phyloP scores from a whole-genome alignment of 1,139 yeast genomes.

The Protomyces macrosporus region DNA sequence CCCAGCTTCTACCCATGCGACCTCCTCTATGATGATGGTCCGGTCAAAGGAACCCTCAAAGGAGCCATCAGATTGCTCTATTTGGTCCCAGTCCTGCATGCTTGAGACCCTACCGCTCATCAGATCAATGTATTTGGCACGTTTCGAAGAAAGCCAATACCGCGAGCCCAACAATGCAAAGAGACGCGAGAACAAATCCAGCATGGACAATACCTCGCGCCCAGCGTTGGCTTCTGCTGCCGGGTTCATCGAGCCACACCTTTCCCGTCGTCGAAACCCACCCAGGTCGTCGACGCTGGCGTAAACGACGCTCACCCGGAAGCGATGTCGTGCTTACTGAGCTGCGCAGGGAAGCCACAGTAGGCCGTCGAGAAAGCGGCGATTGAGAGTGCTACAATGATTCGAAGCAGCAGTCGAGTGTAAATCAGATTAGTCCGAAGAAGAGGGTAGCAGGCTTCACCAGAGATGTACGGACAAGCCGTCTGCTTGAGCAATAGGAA shows the following conservation, averaged over 20 bases:
- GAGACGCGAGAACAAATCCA: background rate
- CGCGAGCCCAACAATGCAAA: slow-evolving; percentile 8
- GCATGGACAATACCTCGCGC: slow-evolving; percentile 4
- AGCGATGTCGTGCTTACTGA: background rate
- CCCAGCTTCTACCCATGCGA: slow-evolving; percentile 29
- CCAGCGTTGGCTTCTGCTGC: slow-evolving; percentile 3
- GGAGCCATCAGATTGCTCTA: slow-evolving; percentile 29
- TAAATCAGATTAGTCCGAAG: too few species aligned
- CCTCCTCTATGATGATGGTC: slow-evolving; percentile 23
- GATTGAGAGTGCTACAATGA: too few species aligned
- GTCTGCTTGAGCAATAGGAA: too few species aligned
- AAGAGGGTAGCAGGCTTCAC: too few species aligned
- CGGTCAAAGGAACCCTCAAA: slow-evolving; percentile 30
- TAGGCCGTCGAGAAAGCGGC: too few species aligned
- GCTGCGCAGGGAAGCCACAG: too few species aligned
- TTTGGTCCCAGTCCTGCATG: slow-evolving; percentile 26
- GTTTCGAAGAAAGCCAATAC: slow-evolving; percentile 25
- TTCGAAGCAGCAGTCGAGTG: too few species aligned
- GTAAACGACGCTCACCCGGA: background rate
- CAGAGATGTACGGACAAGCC: too few species aligned
- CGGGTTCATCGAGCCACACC: background rate
- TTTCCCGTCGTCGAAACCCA: background rate
- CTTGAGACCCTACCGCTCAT: slow-evolving; percentile 4
- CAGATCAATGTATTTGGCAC: slow-evolving; percentile 6
- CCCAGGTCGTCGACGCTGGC: background rate